Base-by-base conservation (phyloP, 2,329 filamentous ascomycete genomes). In the Neofusicoccum sp. region DNA sequence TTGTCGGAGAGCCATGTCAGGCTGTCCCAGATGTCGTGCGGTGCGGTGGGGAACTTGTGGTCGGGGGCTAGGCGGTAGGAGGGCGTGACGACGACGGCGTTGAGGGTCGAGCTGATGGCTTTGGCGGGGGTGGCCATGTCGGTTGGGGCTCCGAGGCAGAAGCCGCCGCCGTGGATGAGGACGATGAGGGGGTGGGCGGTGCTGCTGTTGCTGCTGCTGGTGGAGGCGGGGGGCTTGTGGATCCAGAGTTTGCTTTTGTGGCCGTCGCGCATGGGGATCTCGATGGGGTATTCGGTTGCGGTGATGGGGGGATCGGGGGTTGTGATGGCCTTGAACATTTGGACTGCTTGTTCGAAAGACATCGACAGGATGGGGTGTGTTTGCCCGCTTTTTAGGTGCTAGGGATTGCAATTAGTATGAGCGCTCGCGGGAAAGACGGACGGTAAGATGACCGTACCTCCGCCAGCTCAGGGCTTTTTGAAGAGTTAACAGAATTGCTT, bases 1-100 rank as follows among this genome's bases (percentile, higher is more conserved):
- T 36, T 40, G 31, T 3, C 2, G 8, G 48, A 30, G 1, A 74
- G 65, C 69, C 73, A 76, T 60, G 67, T 64, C 1, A 75, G 36
- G 2, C 70, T 70, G 45, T 48, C 45, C 45, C 45, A 48, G 4
- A 16, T 30, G 45, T 48, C 45, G 45, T 48, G 28, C 24, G 45
- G 28, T 6, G 45, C 45, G 14, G 45, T 30, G 1, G 45, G 45
- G 30, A 48, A 48, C 6, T 28, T 28, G 45, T 48, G 9, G 6
- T 26, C 45, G 24, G 45, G 45, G 12, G 45, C 45, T 12, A 48
- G 45, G 28, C 45, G 45, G 45, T 48, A 48, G 45, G 28, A 3
- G 3, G 45, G 45, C 3, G 45, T 30, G 30, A 48, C 45, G 45
- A 48, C 45, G 45, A 48, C 30, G 45, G 45, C 28, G 45, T 8